Base-by-base conservation (phyloP, 2,329 filamentous ascomycete species). In the Rhinocladiella mackenziei region DNA sequence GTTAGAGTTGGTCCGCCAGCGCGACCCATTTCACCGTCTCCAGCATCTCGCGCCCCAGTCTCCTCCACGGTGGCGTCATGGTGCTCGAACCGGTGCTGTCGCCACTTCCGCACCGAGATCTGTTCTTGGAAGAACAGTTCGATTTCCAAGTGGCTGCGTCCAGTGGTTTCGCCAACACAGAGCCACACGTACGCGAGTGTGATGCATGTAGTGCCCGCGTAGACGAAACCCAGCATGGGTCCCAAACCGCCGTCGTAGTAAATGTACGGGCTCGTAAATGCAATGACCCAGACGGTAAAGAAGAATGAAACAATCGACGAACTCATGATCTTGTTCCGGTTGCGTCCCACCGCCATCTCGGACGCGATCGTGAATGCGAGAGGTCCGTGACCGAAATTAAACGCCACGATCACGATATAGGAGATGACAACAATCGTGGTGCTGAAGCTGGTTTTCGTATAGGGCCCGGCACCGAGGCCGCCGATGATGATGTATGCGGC, bases 291-390 rank as follows among this genome's bases (percentile, higher is more conserved):
- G 28, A 60, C 45, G 7, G 57, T 57, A 15, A 61, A 26, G 31
- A 51, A 74, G 59, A 46, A 73, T 4, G 58, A 64, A 2, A 60
- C 68, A 0, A 74, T 66, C 0, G 70, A 62, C 3, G 64, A 61
- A 6, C 66, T 60, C n/a, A 62, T 66, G 50, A 71, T 72, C 55
- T 72, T 71, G 55, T 71, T 71, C 36, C 68, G 60, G 56, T 75
- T 74, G 10, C 63, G 65, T 3, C 71, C 71, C 17, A 72, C 69
- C 0, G 71, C 66, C 65, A 72, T 69, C 49, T 75, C 71, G 6
- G 54, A 53, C 36, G 61, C 67, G 28, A 71, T 65, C 0, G 68
- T 66, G 58, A 61, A 72, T 2, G 58, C 61, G 1, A 70, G 57
- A 0, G 70, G 66, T 1, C 69, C 70, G 57, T 63, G 63, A 10